Percentiles rank a stretch among this genome's conserved stretches.
Evolutionary conservation across 371 early-diverging fungal species (phyloP).

Genomic region (Mortierella sp.): DNA sequence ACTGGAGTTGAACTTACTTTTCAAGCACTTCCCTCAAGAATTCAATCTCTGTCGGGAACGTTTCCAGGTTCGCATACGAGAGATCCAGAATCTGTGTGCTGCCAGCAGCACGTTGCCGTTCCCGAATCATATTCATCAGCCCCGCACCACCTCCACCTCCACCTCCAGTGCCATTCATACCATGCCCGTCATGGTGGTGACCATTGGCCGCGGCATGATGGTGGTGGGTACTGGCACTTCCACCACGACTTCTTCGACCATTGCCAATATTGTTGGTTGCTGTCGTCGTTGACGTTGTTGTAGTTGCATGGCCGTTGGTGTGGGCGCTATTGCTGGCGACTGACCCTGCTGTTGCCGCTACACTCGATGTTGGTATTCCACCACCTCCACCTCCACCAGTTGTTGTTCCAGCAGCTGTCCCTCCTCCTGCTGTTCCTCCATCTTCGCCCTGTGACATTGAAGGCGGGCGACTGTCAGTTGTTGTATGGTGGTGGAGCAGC

Average conservation of each 20-base stretch:
- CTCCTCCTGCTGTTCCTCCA: slow-evolving; percentile 19
- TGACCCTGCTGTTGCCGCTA: neutral
- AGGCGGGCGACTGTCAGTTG: slow-evolving; percentile 6
- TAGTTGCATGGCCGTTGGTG: neutral
- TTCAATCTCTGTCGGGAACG: slow-evolving; percentile 53
- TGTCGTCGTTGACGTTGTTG: neutral
- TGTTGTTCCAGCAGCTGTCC: neutral
- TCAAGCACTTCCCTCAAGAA: slow-evolving; percentile 50
- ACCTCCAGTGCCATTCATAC: neutral
- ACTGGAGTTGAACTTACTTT: slow-evolving; percentile 38
- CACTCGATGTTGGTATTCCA: neutral
- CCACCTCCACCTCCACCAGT: neutral
- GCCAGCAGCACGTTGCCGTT: slow-evolving; percentile 47
- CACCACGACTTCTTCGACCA: slow-evolving; percentile 13
- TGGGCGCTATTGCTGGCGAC: neutral
- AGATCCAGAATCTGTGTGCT: slow-evolving; percentile 54
- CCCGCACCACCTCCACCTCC: neutral
- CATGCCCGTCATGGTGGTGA: neutral
- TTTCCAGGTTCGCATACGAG: slow-evolving; percentile 35
- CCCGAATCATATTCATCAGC: slow-evolving; percentile 38
- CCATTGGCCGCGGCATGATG: slow-evolving; percentile 6
- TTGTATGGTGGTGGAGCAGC: neutral
- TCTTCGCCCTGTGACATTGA: slow-evolving; percentile 50
- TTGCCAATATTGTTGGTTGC: neutral
- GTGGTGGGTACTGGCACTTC: neutral